Percentiles rank a stretch among this genome's conserved stretches.
phyloP scores from a whole-genome alignment of 352 stramenopile species.

The Pythium phragmiticola region DNA sequence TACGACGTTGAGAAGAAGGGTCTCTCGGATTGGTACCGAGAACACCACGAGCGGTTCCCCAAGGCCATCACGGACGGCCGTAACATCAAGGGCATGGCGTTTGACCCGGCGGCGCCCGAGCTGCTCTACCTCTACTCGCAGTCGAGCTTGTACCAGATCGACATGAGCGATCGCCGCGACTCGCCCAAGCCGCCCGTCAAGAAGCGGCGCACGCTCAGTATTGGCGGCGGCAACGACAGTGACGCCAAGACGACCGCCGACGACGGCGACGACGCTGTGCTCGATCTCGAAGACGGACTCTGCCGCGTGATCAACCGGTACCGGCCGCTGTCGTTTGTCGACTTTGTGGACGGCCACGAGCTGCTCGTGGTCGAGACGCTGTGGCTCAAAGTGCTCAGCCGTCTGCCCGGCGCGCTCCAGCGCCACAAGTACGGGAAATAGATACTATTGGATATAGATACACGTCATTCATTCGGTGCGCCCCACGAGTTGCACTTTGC shows the following conservation, averaged over 20 bases:
- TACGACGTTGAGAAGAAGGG: slow-evolving; percentile 85
- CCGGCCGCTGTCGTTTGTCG: slow-evolving; percentile 81
- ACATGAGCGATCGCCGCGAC: slow-evolving; percentile 47
- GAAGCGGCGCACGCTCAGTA: slow-evolving; percentile 44
- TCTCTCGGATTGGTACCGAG: slow-evolving; percentile 68
- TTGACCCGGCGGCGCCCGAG: slow-evolving; percentile 74
- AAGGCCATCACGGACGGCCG: slow-evolving; percentile 73
- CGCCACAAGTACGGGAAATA: slow-evolving; percentile 89
- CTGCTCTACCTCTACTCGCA: slow-evolving; percentile 81
- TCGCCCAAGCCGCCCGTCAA: slow-evolving; percentile 35
- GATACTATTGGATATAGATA: slow-evolving; percentile 22
- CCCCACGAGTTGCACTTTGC: slow-evolving; percentile 50
- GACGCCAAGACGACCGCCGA: slow-evolving; percentile 40
- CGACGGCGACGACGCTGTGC: slow-evolving; percentile 55
- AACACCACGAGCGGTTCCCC: slow-evolving; percentile 65
- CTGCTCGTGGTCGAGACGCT: slow-evolving; percentile 81
- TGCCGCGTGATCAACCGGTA: slow-evolving; percentile 82
- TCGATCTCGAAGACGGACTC: slow-evolving; percentile 63
- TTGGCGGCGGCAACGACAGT: slow-evolving; percentile 54
- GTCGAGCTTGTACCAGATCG: slow-evolving; percentile 79
- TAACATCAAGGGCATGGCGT: slow-evolving; percentile 79
- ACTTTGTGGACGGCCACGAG: slow-evolving; percentile 75
- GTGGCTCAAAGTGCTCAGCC: slow-evolving; percentile 85
- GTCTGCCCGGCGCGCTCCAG: slow-evolving; percentile 73
- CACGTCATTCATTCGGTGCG: slow-evolving; percentile 13